Base-by-base conservation (phyloP, 1,139 yeast species). In the Hyphopichia burtonii region DNA sequence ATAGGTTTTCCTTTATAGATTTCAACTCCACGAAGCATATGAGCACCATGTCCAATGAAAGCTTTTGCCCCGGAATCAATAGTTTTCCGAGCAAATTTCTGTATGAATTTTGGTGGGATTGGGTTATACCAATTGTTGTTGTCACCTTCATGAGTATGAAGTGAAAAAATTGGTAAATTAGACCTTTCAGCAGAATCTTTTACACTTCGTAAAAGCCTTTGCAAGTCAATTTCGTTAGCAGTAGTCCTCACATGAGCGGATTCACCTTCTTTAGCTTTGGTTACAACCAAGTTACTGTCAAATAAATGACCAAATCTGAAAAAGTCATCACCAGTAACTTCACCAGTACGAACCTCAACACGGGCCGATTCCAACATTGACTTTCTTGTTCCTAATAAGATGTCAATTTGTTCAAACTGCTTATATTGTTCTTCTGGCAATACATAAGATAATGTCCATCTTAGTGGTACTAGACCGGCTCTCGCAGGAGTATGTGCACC, bases 11-110 rank as follows among this genome's bases (percentile, higher is more conserved):
- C 55, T 36, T 54, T 53, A 47, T 54, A 54, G 18, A 54, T 52
- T 43, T 54, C 57, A 37, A 54, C 55, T 42, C 59, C 59, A 41
- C 59, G 48, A 47, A 54, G 48, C 46, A 54, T 51, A 41, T 54
- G 57, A 23, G 59, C 57, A 42, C 58, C 59, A 43, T 54, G 59
- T 4, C 59, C 58, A 28, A 54, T 41, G 33, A 54, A 46, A 8
- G 55, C 54, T 41, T 51, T 48, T 9, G 58, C 58, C 35, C 57
- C 57, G 12, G 41, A 36, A 37, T 54, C 59, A 33, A 54, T 54
- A 23, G 52, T 41, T 31, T 51, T 39, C 35, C 54, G 45, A 6
- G 57, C 51, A 25, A 54, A 50, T 22, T 54, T 48, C 34, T 49
- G 54, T 32, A 54, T 48, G 43, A 52, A 54, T 19, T 49, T 50